Base-by-base conservation (phyloP, 1,284 basidiomycete species). In the Fomitopsis schrenkii region DNA sequence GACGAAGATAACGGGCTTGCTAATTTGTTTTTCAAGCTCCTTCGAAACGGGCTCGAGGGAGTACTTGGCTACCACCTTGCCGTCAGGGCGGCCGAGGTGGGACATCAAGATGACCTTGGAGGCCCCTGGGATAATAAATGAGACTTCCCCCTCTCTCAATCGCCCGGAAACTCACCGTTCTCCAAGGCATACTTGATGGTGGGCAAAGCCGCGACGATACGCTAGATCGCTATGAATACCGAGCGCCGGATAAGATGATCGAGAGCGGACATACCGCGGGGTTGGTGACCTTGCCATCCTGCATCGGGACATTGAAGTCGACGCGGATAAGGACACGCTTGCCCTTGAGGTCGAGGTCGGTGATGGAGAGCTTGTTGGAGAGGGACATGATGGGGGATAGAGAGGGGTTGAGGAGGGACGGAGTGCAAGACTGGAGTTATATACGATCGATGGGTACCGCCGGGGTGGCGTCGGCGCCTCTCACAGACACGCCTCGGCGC, bases 281-380 rank as follows among this genome's bases (percentile, higher is more conserved):
- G 83, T 98, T 99, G 59, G 97, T 97, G 83, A 99, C 97, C 76
- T 90, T 88, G 60, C 89, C 88, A 66, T 90, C 89, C 72, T 90
- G 83, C 79, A 94, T 87, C 66, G 97, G 97, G 68, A 99, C 97
- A 79, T 99, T 99, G 82, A 99, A 99, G 85, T 99, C 97, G 70
- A 98, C 94, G 67, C 95, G 91, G 75, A 97, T 94, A 71, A 98
- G 90, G 72, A 98, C 95, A 68, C 93, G 92, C 78, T 94, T 95
- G 75, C 82, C 92, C 72, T 87, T 88, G 81, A 98, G 89, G 71
- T 92, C 87, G 74, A 96, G 82, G 80, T 98, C 97, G 67, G 89
- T 93, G 79, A 99, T 95, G 67, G 90, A 84, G 69, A 97, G 86
- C 77, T 97, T 98, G 81, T 90, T 95, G 44, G 96, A 90, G 77